Evolutionary conservation across 164 flowering plant genomes (phyloP), one percentile per base, ranked within the genome.

Genomic region (Annona squamosa): DNA sequence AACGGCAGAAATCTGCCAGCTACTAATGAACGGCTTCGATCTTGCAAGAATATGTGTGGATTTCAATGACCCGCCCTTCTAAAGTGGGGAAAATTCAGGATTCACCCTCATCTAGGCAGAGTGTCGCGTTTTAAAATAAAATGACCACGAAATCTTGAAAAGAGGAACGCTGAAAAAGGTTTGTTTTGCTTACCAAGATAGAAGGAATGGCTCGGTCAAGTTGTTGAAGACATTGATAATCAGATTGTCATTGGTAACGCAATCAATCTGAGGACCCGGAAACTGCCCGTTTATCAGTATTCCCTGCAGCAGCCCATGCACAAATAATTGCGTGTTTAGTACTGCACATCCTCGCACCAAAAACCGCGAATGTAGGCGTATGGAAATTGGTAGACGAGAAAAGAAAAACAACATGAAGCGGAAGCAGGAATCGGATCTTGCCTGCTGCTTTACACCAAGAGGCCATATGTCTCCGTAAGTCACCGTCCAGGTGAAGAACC

Each of bases 251-350:
- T 95, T 95, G 16, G 99, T 93, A 5, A 91, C 87, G 48, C 88
- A 81, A 56, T 91, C 94, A 68, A 95, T 95, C 75, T 85, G 90
- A 61, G 99, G 99, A 18, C 99, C 99, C 64, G 99, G 99, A 81
- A 95, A 95, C 81, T 93, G 97, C 65, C 98, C 98, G 83, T 95
- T 95, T 57, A 95, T 95, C 91, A 95, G 79, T 65, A 95, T 95
- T 72, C 92, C 99, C 99, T 95, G 93, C 88, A 81, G 46, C 74
- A 52, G 72, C 16, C n/a, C 37, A 26, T 26, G 2, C 48, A 5
- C 67, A 71, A 66, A 47, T 17, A n/a, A 0, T 63, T 46, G 26
- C 46, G 56, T n/a, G 13, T 52, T 52, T 52, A n/a, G 16, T 42
- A 37, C 45, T 65, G 12, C 65, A 63, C 7, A 4, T 13, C 68